phyloP scores from a whole-genome alignment of 192 early-diverging fungal genomes.

The Coemansia sp. region DNA sequence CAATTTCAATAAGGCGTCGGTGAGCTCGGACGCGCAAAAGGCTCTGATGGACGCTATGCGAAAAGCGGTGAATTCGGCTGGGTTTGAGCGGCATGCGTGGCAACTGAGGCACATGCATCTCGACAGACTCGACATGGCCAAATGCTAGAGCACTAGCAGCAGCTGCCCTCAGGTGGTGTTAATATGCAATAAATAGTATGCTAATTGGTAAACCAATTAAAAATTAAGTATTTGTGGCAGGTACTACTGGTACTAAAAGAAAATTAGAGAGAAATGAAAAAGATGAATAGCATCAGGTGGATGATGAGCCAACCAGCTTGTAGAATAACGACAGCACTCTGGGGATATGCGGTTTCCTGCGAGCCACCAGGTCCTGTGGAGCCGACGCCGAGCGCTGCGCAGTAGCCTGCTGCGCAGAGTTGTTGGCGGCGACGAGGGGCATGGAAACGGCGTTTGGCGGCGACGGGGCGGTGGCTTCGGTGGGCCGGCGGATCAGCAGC shows the following conservation, averaged over 20 bases:
- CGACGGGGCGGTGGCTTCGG: not conserved
- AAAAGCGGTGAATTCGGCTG: not conserved
- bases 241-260: not conserved
- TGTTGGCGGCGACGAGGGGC: too few relatives aligned
- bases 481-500: conserved; percentile 7
- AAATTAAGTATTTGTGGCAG: not conserved
- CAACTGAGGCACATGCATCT: too few relatives aligned
- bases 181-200: too few relatives aligned
- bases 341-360: conserved; percentile 16
- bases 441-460: not conserved
- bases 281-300: conserved; percentile 2
- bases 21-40: not conserved
- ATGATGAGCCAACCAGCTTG: conserved; percentile 31
- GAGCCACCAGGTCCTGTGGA: conserved; percentile 7
- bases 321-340: conserved; percentile 47
- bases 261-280: not conserved
- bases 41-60: not conserved
- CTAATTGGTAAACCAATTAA: not conserved
- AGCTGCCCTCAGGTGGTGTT: too few relatives aligned
- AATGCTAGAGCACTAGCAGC: too few relatives aligned
- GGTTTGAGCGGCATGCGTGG: not conserved
- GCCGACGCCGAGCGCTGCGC: not conserved
- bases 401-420: not conserved
- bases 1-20: not conserved
- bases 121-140: too few relatives aligned